A percentile compares a stretch with the other conserved stretches of the same genome.
Evolutionary conservation across 2,329 filamentous ascomycete species (phyloP).

Genomic region (Clonostachys chloroleuca): DNA sequence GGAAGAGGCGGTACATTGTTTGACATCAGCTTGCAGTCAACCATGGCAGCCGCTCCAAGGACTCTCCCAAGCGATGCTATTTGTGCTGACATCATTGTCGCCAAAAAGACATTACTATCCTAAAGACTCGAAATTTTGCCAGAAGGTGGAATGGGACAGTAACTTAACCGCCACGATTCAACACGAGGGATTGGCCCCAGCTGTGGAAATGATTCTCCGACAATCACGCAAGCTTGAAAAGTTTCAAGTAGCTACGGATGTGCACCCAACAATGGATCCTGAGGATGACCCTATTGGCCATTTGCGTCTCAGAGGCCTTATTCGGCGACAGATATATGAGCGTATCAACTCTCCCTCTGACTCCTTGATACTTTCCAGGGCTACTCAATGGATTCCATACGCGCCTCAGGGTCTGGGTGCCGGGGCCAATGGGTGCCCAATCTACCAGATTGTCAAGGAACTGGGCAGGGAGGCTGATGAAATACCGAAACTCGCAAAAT

Average conservation of each 20-base stretch:
- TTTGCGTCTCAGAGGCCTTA: neutral
- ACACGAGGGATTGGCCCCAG: conserved; percentile 24
- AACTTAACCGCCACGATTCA: conserved; percentile 25
- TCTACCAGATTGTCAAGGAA: no score
- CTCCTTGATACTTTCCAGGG: no score
- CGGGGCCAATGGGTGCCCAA: no score
- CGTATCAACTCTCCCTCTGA: neutral
- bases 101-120: conserved; percentile 30
- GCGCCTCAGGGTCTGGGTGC: no score
- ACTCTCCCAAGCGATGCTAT: conserved; percentile 1
- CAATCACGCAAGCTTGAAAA: conserved; percentile 19
- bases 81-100: conserved; percentile 12
- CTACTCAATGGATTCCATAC: no score
- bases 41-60: conserved; percentile 35
- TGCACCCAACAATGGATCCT: neutral
- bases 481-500: no score
- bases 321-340: neutral
- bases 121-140: conserved; percentile 17
- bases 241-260: conserved; percentile 6
- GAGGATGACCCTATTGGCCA: neutral
- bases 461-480: no score
- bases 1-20: conserved; percentile 50
- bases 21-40: conserved; percentile 44
- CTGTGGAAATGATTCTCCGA: conserved; percentile 17
- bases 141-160: conserved; percentile 24